phyloP scores from a whole-genome alignment of 306 rosid genomes.

The Medicago arabica region DNA sequence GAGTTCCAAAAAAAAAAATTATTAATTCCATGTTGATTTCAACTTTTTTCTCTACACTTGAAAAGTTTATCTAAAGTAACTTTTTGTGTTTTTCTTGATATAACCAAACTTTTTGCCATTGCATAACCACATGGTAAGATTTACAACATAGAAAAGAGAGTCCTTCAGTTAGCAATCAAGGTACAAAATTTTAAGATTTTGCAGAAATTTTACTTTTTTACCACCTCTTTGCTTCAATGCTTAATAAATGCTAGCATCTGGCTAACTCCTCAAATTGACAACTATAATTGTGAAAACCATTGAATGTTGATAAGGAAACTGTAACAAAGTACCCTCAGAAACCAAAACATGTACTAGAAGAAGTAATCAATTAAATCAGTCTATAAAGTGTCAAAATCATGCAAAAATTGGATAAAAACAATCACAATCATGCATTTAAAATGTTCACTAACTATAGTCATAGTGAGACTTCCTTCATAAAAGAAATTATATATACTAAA shows the following conservation, averaged over 20 bases:
- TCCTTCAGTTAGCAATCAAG: conserved; percentile 9
- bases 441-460: neutral
- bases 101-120: neutral
- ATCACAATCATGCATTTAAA: neutral
- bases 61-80: neutral
- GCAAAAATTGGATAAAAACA: conserved; percentile 14
- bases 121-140: neutral
- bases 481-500: too few species aligned
- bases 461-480: neutral
- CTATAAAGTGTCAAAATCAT: neutral
- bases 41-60: neutral
- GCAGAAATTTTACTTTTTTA: conserved; percentile 3
- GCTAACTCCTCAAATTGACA: conserved; percentile 19
- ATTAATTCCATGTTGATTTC: neutral
- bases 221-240: conserved; percentile 2
- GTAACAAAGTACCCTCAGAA: conserved; percentile 4
- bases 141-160: conserved; percentile 1
- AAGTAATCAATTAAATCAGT: neutral
- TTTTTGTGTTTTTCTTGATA: neutral
- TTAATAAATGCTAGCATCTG: conserved; percentile 42
- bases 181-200: conserved; percentile 3
- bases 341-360: conserved; percentile 5
- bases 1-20: neutral
- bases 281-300: conserved; percentile 20
- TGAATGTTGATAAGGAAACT: conserved; percentile 5